Percentiles rank a stretch among this genome's conserved stretches.
Conservation (phyloP, 2,329 filamentous ascomycete genomes). For the Pleoardoris graminearum region DNA sequence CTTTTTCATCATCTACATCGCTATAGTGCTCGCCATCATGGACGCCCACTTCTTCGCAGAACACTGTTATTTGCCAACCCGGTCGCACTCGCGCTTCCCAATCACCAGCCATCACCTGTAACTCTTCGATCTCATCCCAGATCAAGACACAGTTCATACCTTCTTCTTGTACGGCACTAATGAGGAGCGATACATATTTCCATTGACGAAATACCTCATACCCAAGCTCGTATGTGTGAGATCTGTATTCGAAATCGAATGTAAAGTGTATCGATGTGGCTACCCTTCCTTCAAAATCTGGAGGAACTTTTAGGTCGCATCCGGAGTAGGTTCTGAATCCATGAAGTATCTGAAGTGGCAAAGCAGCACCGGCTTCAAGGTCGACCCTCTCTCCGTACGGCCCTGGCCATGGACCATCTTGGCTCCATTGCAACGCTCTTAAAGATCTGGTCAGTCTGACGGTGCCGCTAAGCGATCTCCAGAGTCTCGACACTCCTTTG, state of each 20-base stretch:
- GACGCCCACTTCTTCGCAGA: constrained; percentile 4
- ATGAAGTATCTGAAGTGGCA: neutral
- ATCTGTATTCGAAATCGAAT: constrained; percentile 8
- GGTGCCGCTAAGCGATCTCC: neutral
- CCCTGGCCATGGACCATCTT: neutral
- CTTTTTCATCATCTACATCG: neutral
- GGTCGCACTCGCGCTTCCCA: constrained; percentile 24
- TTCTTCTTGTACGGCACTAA: constrained; percentile 84
- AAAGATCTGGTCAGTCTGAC: neutral
- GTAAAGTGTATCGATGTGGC: neutral
- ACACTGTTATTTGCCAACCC: constrained; percentile 14
- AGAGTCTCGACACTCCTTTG: neutral
- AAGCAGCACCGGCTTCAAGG: neutral
- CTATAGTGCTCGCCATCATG: neutral
- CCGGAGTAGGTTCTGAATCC: neutral
- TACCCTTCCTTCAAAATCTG: neutral
- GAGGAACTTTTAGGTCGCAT: neutral
- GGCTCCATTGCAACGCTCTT: neutral
- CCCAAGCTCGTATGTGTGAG: constrained; percentile 12
- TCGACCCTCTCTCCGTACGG: neutral
- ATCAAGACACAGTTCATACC: constrained; percentile 56
- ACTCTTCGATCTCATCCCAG: constrained; percentile 67
- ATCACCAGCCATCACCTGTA: constrained; percentile 87
- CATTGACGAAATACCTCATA: constrained; percentile 17
- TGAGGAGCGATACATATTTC: constrained; percentile 61